Base-by-base conservation (phyloP, 225 moss, liverwort and hornwort species). In the Physcomitrellopsis africana region DNA sequence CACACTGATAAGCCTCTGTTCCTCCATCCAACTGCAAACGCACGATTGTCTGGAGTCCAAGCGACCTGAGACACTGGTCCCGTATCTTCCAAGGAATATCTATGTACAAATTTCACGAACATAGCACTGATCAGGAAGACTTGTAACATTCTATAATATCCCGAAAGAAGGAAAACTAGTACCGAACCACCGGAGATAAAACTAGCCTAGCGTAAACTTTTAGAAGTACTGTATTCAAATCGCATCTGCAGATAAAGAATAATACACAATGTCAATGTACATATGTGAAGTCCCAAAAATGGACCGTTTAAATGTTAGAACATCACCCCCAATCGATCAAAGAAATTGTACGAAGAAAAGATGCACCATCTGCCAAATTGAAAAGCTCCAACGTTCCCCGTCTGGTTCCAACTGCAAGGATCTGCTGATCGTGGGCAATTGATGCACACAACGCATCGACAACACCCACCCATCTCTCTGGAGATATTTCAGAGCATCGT, bases 301-400 rank as follows among this genome's bases (percentile, higher is more conserved):
- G 24, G 70, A 18, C 20, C 5, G 14, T 46, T 46, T 17, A 63
- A 65, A 77, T 46, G 51, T 59, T 51, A 37, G 51, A 79, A 67
- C 9, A 56, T 86, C 64, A 93, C 93, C 93, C 93, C 93, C 93
- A 93, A 79, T 93, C 93, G 80, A 85, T 91, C 70, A 93, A 86
- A 60, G 93, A 93, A 42, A 91, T 86, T 57, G 91, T 89, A 64
- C 93, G 93, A 55, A 93, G 91, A 62, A 72, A 86, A 53, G 82
- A 82, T 41, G 93, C 89, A 80, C 84, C 87, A 70, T 93, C 93
- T 57, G 89, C 89, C 80, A 93, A 74, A 74, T 89, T 93, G 51
- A 93, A 93, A 56, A 93, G 79, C 70, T 93, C 93, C 26, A 93
- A 90, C 9, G 82, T 87, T 77, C 93, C 93, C 63, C 93, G 83